Conservation (phyloP, 352 stramenopile genomes). For the Phytophthora pini region DNA sequence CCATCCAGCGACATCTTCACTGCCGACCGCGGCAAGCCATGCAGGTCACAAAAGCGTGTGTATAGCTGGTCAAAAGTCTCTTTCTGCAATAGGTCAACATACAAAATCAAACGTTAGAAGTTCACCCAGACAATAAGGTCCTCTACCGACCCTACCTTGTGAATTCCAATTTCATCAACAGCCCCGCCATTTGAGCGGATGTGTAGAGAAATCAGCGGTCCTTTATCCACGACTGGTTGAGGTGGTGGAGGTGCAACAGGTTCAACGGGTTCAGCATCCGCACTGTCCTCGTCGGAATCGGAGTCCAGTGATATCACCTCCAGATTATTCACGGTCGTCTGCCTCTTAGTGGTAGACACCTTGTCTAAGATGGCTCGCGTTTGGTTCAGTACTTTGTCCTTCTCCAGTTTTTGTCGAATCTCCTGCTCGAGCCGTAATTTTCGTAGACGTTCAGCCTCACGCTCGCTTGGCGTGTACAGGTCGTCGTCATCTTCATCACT, state of each 20-base stretch:
- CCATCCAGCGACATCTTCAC: constrained; percentile 74
- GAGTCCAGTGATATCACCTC: constrained; percentile 70
- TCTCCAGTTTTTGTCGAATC: constrained; percentile 54
- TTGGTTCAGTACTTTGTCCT: constrained; percentile 66
- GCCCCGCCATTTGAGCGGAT: constrained; percentile 66
- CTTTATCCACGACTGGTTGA: constrained; percentile 42
- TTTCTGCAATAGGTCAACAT: constrained; percentile 40
- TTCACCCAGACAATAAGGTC: neutral
- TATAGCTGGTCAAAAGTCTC: constrained; percentile 72
- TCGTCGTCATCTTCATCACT: constrained; percentile 52
- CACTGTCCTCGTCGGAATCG: constrained; percentile 49
- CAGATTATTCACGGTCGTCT: constrained; percentile 30
- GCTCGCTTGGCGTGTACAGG: constrained; percentile 50
- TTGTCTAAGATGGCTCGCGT: constrained; percentile 69
- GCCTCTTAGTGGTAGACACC: constrained; percentile 25
- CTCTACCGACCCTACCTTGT: constrained; percentile 43
- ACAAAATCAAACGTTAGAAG: constrained; percentile 1
- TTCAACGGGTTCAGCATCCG: neutral
- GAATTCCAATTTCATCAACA: constrained; percentile 63
- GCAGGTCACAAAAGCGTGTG: constrained; percentile 65
- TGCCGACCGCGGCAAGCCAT: constrained; percentile 62
- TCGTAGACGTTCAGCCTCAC: constrained; percentile 37
- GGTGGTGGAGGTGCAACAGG: constrained; percentile 1
- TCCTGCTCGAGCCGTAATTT: constrained; percentile 58
- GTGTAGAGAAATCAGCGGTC: constrained; percentile 56